phyloP scores from a whole-genome alignment of 305 asterid species.

The Solanum hybrid region DNA sequence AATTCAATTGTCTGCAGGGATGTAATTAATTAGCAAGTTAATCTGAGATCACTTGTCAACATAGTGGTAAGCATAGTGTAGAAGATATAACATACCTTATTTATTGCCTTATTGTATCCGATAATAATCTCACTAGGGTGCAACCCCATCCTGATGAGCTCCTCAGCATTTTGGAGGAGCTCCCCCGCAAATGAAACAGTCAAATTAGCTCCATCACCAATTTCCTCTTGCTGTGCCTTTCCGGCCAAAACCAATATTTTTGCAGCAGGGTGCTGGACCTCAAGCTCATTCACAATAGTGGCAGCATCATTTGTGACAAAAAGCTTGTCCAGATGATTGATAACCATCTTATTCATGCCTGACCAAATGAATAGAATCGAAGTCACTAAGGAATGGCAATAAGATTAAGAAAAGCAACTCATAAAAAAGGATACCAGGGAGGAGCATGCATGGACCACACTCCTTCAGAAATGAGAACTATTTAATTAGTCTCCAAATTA shows the following conservation, averaged over 20 bases:
- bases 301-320: conserved; percentile 94
- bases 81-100: conserved; percentile 38
- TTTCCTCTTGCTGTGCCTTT: conserved; percentile 91
- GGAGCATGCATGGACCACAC: not conserved
- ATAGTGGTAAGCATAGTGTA: not conserved
- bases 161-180: conserved; percentile 89
- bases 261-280: conserved; percentile 98
- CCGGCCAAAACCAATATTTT: conserved; percentile 85
- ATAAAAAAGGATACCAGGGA: not conserved
- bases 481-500: not conserved
- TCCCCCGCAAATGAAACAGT: conserved; percentile 94
- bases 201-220: conserved; percentile 94
- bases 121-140: conserved; percentile 90
- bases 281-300: conserved; percentile 89
- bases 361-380: conserved; percentile 8
- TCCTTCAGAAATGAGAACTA: not conserved
- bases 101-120: conserved; percentile 81
- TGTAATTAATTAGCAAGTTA: not conserved
- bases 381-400: not conserved
- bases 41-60: not conserved
- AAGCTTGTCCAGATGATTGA: conserved; percentile 91
- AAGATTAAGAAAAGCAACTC: not conserved
- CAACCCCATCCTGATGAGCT: conserved; percentile 90
- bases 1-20: conserved; percentile 43
- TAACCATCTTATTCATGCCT: conserved; percentile 99